Base-by-base conservation (phyloP, 192 early-diverging fungal genomes). In the Backusella tarrabulga region DNA sequence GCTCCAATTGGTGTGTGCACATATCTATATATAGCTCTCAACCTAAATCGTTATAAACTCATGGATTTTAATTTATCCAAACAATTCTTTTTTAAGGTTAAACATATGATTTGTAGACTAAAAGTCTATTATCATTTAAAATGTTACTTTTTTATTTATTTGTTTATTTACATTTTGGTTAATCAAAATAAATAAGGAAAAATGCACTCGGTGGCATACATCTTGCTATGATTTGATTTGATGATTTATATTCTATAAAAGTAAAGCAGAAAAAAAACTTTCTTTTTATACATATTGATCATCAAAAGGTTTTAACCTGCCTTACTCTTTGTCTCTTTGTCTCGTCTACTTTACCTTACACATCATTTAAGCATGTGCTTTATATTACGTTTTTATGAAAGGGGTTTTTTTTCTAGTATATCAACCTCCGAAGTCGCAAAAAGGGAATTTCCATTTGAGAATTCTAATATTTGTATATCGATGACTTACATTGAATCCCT, bases 301-400 rank as follows among this genome's bases (percentile, higher is more conserved):
- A 60, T 2, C 54, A 60, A 21, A 12, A 26, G 46, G 23, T 60
- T 60, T 12, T 60, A 60, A 60, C n/a, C 8, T 60, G 23, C 54
- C 21, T 21, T 12, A 19, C 46, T 50, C 46, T 19, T 19, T 50
- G 5, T 50, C 17, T 50, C 46, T 50, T 17, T 50, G 15, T 50
- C 17, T 50, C 1, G 46, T 17, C 19, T 5, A 3, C n/a, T 54
- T 14, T 23, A 21, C 52, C 19, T 14, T 17, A 54, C 19, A 56
- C 54, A 56, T 11, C 21, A 23, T 21, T 56, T 11, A 26, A 56
- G n/a, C 54, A 56, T 23, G 21, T 56, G 54, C 54, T 56, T 23
- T 26, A 23, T 56, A 56, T 56, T 56, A 56, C 54, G 54, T 56
- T 56, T 56, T 23, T 56, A 56, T 56, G 54, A 56, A 56, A 56